A percentile compares a stretch with the other conserved stretches of the same genome.
Conservation (phyloP, 2,329 filamentous ascomycete genomes). For the Sporothrix brasiliensis region DNA sequence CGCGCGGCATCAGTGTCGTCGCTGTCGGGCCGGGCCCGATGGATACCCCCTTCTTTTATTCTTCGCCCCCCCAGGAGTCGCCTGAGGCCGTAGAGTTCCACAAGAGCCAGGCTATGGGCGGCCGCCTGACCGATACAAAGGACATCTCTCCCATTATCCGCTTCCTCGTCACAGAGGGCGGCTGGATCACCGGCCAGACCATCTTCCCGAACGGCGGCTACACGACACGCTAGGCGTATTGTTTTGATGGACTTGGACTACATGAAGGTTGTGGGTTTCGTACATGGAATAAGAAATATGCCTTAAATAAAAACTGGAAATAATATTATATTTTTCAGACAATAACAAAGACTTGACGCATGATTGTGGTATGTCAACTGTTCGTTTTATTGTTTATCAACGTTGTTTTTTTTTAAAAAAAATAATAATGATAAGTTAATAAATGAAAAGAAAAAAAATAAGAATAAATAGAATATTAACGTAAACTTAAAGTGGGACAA, state of each 20-base stretch:
- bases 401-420: not conserved
- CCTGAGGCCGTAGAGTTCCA: constrained; percentile 50
- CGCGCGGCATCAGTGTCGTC: constrained; percentile 44
- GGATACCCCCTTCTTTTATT: constrained; percentile 52
- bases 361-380: no score
- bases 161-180: constrained; percentile 50
- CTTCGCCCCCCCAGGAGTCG: constrained; percentile 44
- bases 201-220: constrained; percentile 55
- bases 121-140: constrained; percentile 47
- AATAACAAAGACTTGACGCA: no score
- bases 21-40: constrained; percentile 46
- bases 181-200: constrained; percentile 53
- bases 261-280: not conserved
- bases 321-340: not conserved
- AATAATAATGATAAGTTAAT: no score
- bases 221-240: constrained; percentile 44
- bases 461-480: no score
- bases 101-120: constrained; percentile 49
- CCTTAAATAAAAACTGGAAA: not conserved
- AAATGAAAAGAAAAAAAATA: not conserved
- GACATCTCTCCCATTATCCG: constrained; percentile 52
- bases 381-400: not conserved
- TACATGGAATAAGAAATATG: not conserved
- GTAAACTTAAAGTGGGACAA: no score
- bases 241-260: no score